Evolutionary conservation across 2,329 filamentous ascomycete genomes (phyloP).

Genomic region (Pseudogymnoascus sp.): DNA sequence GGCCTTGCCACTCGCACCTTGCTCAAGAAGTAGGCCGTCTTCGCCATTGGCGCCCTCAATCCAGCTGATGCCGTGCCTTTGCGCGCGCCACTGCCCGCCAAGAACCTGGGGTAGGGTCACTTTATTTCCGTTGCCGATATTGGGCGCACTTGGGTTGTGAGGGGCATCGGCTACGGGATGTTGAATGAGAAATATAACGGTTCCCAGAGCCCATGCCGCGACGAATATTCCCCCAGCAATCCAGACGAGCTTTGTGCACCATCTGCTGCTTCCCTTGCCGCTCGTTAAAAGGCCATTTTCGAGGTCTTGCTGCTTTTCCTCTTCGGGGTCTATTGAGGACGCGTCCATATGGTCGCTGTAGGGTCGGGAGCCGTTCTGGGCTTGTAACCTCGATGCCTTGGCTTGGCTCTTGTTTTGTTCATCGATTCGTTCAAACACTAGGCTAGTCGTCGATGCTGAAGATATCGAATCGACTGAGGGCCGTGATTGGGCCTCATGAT

Average conservation of each 20-base stretch:
- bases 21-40: conserved; percentile 80
- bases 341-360: conserved; percentile 15
- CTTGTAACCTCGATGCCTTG: conserved; percentile 12
- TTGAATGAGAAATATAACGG: conserved; percentile 60
- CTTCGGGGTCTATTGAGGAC: conserved; percentile 33
- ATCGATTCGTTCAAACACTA: conserved; percentile 71
- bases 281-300: conserved; percentile 27
- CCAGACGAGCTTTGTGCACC: conserved; percentile 40
- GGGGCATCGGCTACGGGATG: conserved; percentile 52
- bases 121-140: conserved; percentile 59
- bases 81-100: conserved; percentile 57
- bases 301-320: conserved; percentile 38
- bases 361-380: conserved; percentile 1
- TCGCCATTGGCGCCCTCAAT: conserved; percentile 66
- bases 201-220: conserved; percentile 61
- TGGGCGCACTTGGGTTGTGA: conserved; percentile 63
- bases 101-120: conserved; percentile 68
- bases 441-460: conserved; percentile 76
- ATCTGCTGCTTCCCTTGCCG: conserved; percentile 33
- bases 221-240: conserved; percentile 54
- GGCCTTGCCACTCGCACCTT: conserved; percentile 55
- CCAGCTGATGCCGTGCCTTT: conserved; percentile 65
- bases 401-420: conserved; percentile 36
- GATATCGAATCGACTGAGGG: conserved; percentile 48
- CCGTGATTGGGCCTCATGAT: conserved; percentile 17